Evolutionary conservation across 768 basidiomycete species (phyloP), one percentile per base, ranked within the genome.

Genomic region (Boletus subcaerulescens): DNA sequence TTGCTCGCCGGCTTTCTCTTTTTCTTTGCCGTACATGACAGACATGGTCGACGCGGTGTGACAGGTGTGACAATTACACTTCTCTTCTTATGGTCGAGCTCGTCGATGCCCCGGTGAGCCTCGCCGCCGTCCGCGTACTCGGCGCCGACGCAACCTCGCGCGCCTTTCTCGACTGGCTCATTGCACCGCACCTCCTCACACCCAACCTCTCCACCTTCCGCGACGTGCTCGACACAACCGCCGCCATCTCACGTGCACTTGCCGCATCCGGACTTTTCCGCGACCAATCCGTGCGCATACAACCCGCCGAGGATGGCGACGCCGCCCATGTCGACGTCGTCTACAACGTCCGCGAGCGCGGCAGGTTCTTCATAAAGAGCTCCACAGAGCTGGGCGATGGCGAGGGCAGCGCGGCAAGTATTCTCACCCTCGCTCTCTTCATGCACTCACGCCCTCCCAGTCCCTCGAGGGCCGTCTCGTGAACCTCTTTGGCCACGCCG

Each of bases 301-400:
- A 89, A 53, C 74, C 75, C 7, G 78, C 82, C 35, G 73, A 78
- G 0, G 69, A 85, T 8, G 82, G 86, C 1, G 67, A 75, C 45
- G 69, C 72, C 11, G 80, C 78, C 10, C 89, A 90, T 58, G 81
- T 95, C 12, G 92, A 97, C 62, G 68, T 98, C 36, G 80, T 95
- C 2, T 84, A 96, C 71, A 80, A 81, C 55, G 80, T 91, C 4
- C 76, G 80, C 39, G 95, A 98, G 70, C 82, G 81, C 52, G 84
- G 91, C 6, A 76, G 91, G 36, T 83, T 86, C 60, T 92, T 80
- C 61, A 63, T 95, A 8, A 91, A 89, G 59, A 91, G 86, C 3
- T 80, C 90, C 5, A 98, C 95, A 4, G 94, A 98, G 65, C 76
- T 98, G 7, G 96, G 97, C 4, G 93, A 96, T 56, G 88, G 86